Base-by-base conservation (phyloP, 192 early-diverging fungal species). In the Mortierella alpina region DNA sequence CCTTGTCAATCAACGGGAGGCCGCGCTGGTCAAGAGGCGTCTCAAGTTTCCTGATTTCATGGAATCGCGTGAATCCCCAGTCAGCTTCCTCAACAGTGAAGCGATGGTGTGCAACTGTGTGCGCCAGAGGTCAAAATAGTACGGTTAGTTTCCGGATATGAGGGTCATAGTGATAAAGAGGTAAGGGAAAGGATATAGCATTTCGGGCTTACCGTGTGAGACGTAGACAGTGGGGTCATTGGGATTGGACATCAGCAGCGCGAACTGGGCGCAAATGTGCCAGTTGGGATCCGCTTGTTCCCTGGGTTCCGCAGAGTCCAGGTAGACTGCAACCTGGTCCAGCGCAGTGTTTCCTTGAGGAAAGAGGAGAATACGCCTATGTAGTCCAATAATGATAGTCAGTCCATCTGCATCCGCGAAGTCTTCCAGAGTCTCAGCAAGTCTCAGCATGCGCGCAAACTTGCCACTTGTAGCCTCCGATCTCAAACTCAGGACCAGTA, bases 1-100 rank as follows among this genome's bases (percentile, higher is more conserved):
- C 90, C 56, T 73, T 64, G 51, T 73, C 71, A 44, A 73, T 58
- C 71, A 73, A 45, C 2, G 71, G 55, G 22, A 73, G 18, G 15
- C 71, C 71, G 12, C 71, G 71, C 1, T 93, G 75, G 67, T 95
- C 93, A 12, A 96, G 59, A 18, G 95, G 72, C 10, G 81, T 59
- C 5, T 66, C 70, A 52, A 94, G 58, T 65, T 73, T 66, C 14
- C 87, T 83, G 12, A 91, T 58, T 23, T 91, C 86, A 31, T 91
- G 81, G 68, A 96, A 92, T 18, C 87, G 87, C 45, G 93, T 96
- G 80, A 98, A 99, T 1, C 98, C 98, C 98, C 98, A 99, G 82
- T 99, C 98, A 2, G 90, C 77, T 70, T 96, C 95, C 5, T 92
- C 88, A 11, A 88, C 83, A 49, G 82, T 90, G 75, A 95, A 98